Base-by-base conservation (phyloP, 495 filamentous ascomycete genomes). In the Aspergillus taichungensis region DNA sequence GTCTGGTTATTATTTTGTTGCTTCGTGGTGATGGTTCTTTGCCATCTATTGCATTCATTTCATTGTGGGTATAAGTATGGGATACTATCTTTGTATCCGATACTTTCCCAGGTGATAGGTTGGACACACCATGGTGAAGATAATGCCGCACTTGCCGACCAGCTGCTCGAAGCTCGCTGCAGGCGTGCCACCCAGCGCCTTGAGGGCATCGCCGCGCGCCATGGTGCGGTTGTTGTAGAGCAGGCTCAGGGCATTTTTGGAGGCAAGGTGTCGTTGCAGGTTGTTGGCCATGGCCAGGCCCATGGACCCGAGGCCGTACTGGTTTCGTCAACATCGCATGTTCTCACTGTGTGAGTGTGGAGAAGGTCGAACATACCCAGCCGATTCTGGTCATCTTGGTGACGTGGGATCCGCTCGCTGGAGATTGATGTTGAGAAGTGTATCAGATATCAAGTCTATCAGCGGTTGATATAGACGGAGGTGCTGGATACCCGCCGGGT, bases 231-330 rank as follows among this genome's bases (percentile, higher is more conserved):
- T 74, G 12, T 61, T 61, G 43, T 71, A 69, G 36, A 72, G 37
- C 13, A 74, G 56, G 18, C 52, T 57, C 37, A 60, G 36, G 13
- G 60, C 57, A 14, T 61, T 64, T 45, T 64, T 69, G 37, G 57
- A 37, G 9, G 57, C 63, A 1, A 72, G 61, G 49, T 74, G 68
- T 18, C 61, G 55, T 58, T 72, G 68, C 10, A 72, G 64, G 45
- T 72, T 72, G 34, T 46, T 64, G 51, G 68, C 68, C 68, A 72
- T 72, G 49, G 67, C 68, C n/a, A 69, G 67, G 51, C 68, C 68
- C 67, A 72, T 72, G 42, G 68, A 70, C 13, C 68, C 68, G 31
- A 72, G 67, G 49, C 68, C 68, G 52, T 67, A 72, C 68, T 72
- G 36, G 6, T 33, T 10, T 18, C 6, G 33, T 57, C 50, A 57